A percentile compares a stretch with the other conserved stretches of the same genome.
Evolutionary conservation across 129 eudicot genomes (phyloP).

Genomic region (Helianthus tuberosus): DNA sequence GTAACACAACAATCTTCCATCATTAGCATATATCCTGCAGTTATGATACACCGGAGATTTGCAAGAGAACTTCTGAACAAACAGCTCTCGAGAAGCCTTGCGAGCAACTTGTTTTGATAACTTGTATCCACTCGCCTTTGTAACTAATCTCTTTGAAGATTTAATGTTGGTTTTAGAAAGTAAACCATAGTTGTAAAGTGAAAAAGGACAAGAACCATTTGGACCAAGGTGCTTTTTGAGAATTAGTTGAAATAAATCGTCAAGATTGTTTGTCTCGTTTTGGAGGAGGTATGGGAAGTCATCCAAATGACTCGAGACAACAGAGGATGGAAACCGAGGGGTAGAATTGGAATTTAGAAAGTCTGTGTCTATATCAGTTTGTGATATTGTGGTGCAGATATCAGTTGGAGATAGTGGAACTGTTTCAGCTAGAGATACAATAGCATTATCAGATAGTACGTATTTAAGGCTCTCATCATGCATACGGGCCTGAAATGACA

Average conservation of each 20-base stretch:
- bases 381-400: constrained; percentile 47
- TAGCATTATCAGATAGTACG: constrained; percentile 80
- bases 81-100: constrained; percentile 79
- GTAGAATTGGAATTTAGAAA: constrained; percentile 31
- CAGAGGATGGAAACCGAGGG: constrained; percentile 60
- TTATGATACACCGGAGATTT: constrained; percentile 95
- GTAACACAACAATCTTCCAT: constrained; percentile 83
- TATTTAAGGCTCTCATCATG: constrained; percentile 97
- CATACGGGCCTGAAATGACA: constrained; percentile 79
- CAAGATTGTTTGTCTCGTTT: constrained; percentile 38
- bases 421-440: constrained; percentile 67
- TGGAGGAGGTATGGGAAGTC: constrained; percentile 52
- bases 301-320: constrained; percentile 66
- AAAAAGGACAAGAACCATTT: constrained; percentile 73
- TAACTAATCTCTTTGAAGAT: constrained; percentile 33
- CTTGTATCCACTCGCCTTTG: constrained; percentile 50
- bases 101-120: constrained; percentile 54
- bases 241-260: constrained; percentile 45
- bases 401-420: constrained; percentile 52
- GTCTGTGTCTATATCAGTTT: constrained; percentile 62
- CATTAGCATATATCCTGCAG: constrained; percentile 95
- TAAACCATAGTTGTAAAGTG: constrained; percentile 69
- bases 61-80: constrained; percentile 94
- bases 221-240: constrained; percentile 67
- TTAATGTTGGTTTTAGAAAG: constrained; percentile 56